Conservation (phyloP, 1,284 basidiomycete species). For the Austroboletus niveus region DNA sequence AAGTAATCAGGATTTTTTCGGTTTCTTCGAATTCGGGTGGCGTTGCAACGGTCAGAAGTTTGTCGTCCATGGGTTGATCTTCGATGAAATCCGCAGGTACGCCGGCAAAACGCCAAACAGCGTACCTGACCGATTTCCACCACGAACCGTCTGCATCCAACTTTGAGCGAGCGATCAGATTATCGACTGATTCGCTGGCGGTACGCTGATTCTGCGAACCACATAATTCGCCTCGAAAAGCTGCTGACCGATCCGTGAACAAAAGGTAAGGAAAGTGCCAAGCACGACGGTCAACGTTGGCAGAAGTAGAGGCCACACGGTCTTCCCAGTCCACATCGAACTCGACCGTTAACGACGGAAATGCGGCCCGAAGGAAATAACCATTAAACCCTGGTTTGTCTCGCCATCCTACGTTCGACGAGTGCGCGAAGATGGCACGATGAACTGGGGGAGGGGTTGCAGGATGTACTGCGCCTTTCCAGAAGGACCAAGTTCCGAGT, state of each 20-base stretch:
- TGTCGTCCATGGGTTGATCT: slow-evolving; percentile 1
- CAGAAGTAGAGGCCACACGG: slow-evolving; percentile 44
- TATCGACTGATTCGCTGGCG: slow-evolving; percentile 59
- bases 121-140: slow-evolving; percentile 68
- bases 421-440: slow-evolving; percentile 68
- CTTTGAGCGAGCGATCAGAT: slow-evolving; percentile 19
- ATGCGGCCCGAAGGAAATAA: slow-evolving; percentile 74
- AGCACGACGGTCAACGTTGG: slow-evolving; percentile 27
- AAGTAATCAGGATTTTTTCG: slow-evolving; percentile 63
- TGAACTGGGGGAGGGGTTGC: slow-evolving; percentile 52
- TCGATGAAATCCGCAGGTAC: slow-evolving; percentile 26
- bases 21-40: slow-evolving; percentile 29
- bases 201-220: slow-evolving; percentile 65
- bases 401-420: slow-evolving; percentile 60
- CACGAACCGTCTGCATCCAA: slow-evolving; percentile 45
- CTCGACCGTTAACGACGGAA: slow-evolving; percentile 71
- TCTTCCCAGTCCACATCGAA: slow-evolving; percentile 70
- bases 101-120: slow-evolving; percentile 63
- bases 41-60: not conserved
- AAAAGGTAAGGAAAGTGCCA: slow-evolving; percentile 62
- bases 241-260: slow-evolving; percentile 70
- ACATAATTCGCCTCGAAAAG: slow-evolving; percentile 64
- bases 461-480: slow-evolving; percentile 48
- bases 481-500: slow-evolving; percentile 71
- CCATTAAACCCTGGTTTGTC: slow-evolving; percentile 71